Evolutionary conservation across 164 flowering plant genomes (phyloP), one percentile per base, ranked within the genome.

Genomic region (Dillenia suffruticosa): DNA sequence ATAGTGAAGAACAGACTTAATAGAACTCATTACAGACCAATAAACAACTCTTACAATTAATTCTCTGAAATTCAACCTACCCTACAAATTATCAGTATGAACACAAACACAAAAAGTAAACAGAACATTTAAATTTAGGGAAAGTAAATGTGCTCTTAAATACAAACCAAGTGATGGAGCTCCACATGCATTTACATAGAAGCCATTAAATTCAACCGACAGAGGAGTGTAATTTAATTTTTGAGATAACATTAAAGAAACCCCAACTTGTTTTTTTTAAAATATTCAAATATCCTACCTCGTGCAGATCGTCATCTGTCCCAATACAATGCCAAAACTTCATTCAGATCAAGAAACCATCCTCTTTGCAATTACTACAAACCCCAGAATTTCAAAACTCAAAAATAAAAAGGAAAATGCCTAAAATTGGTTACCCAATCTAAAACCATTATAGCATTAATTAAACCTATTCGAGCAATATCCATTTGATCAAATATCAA

Each of bases 241-340:
- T 19, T 19, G 22, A 19, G 22, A 19, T 50, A 46, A 16, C 8
- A 44, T 52, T 58, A 12, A 54, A 22, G 43, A 10, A 19, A 58
- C 12, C 60, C 22, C 48, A 32, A n/a, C 26, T 64, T 48, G 26
- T 17, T 1, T 54, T 1, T 54, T 13, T 47, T 44, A 26, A n/a
- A 43, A 46, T 47, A 44, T 63, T 54, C 32, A 54, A 63, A 62
- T 44, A 19, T 19, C 47, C 43, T 55, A 57, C 49, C 59, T 56
- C 68, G 58, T 64, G 48, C 51, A 24, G 54, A 72, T 64, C 68
- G 44, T 62, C 68, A 55, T n/a, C 32, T 13, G 44, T 16, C 45
- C 61, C 50, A 44, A 11, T 49, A 19, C 22, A 51, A 32, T 44
- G 56, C 62, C 58, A 55, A 46, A 56, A 59, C 56, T 40, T 22